Conservation (phyloP, 768 basidiomycete species). For the Leccinum uliginosum region DNA sequence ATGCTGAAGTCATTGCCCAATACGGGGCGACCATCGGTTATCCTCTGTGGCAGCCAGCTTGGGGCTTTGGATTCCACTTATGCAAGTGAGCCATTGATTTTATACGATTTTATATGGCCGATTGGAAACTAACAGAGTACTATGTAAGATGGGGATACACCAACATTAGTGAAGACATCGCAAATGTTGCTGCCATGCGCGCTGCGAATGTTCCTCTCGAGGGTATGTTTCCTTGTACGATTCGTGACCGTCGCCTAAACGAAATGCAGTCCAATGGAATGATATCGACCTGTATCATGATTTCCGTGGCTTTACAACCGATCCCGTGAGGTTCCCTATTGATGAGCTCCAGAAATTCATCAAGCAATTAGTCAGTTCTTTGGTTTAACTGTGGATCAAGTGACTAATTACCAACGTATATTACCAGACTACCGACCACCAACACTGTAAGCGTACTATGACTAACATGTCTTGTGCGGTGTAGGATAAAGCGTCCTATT, state of each 20-base stretch:
- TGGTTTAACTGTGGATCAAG: background rate
- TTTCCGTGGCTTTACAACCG: constrained; percentile 63
- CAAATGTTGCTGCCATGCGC: constrained; percentile 54
- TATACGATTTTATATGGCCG: background rate
- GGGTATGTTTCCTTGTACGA: constrained; percentile 33
- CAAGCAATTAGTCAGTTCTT: constrained; percentile 45
- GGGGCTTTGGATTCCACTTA: constrained; percentile 78
- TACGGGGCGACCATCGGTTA: constrained; percentile 63
- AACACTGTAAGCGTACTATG: constrained; percentile 23
- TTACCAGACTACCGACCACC: constrained; percentile 23
- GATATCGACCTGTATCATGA: constrained; percentile 74
- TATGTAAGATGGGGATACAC: constrained; percentile 41
- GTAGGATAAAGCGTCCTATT: background rate
- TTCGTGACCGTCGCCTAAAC: background rate
- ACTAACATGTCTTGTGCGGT: background rate
- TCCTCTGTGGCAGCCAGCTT: constrained; percentile 68
- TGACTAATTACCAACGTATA: constrained; percentile 1
- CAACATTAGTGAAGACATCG: constrained; percentile 52
- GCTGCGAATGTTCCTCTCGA: constrained; percentile 75
- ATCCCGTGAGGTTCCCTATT: constrained; percentile 58
- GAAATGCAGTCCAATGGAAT: constrained; percentile 62
- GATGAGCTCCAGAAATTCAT: constrained; percentile 54
- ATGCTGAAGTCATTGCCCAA: constrained; percentile 62
- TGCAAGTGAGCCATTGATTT: constrained; percentile 41
- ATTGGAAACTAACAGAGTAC: background rate